phyloP scores from a whole-genome alignment of 306 rosid species.

The Castanea crenata region DNA sequence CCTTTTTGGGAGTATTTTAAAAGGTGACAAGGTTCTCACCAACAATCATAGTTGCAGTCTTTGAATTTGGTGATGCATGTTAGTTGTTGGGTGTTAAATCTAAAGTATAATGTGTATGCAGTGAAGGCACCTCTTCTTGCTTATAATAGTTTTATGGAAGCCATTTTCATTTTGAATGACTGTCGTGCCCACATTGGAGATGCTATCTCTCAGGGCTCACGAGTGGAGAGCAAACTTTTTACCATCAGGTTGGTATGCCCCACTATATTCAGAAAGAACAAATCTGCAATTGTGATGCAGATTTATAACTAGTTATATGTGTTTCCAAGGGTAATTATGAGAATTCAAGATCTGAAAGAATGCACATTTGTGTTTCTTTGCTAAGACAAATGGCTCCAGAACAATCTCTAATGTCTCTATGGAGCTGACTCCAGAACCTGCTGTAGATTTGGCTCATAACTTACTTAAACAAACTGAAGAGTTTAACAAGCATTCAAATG shows the following conservation, averaged over 20 bases:
- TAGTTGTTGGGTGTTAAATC: conserved; percentile 17
- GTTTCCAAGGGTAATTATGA: conserved; percentile 74
- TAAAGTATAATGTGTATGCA: conserved; percentile 29
- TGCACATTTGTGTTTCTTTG: conserved; percentile 81
- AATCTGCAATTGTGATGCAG: conserved; percentile 8
- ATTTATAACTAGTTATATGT: conserved; percentile 10
- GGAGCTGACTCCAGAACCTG: conserved; percentile 74
- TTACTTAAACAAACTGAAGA: conserved; percentile 43
- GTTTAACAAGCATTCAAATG: conserved; percentile 86
- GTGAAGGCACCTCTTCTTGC: conserved; percentile 93
- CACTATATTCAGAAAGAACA: conserved; percentile 9
- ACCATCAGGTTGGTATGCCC: conserved; percentile 12
- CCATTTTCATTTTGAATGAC: conserved; percentile 84
- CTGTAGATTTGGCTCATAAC: conserved; percentile 44
- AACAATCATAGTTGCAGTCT: conserved; percentile 20
- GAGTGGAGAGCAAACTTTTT: conserved; percentile 58
- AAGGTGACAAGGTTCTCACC: conserved; percentile 52
- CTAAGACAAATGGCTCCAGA: conserved; percentile 93
- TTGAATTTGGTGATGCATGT: conserved; percentile 8
- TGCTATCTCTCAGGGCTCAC: conserved; percentile 49
- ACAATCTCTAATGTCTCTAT: conserved; percentile 87
- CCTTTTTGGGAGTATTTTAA: conserved; percentile 82
- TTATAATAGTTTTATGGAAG: conserved; percentile 90
- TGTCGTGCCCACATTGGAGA: conserved; percentile 67
- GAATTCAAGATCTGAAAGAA: conserved; percentile 70